These are phyloP conservation scores for Psilocybe tampanensis DNA, from an alignment of 768 basidiomycete genomes.

Conservation along the genomic window DNA sequence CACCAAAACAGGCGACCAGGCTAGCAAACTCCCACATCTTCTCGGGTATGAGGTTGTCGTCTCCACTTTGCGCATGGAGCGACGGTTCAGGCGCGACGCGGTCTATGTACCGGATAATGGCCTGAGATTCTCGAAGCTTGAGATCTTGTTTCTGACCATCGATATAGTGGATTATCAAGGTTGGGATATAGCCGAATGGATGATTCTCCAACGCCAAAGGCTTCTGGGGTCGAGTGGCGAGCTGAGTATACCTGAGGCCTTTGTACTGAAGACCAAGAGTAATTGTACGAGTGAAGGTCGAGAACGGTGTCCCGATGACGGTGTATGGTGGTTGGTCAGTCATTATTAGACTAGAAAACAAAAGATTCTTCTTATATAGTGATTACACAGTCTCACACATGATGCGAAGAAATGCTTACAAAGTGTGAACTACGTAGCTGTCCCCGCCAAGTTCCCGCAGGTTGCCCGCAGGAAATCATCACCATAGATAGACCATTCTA, in stretches of 20 bases:
- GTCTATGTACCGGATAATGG: conserved; percentile 34
- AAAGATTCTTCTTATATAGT: background rate
- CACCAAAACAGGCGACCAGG: conserved; percentile 31
- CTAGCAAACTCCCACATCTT: conserved; percentile 38
- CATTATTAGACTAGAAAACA: background rate
- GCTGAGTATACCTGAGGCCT: conserved; percentile 26
- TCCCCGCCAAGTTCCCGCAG: no score
- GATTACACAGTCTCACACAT: background rate
- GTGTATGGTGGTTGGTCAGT: conserved; percentile 21
- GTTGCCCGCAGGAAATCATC: no score
- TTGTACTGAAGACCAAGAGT: conserved; percentile 33
- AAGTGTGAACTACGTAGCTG: no score
- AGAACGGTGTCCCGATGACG: conserved; percentile 34
- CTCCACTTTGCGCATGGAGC: conserved; percentile 21
- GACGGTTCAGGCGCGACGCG: conserved; percentile 29
- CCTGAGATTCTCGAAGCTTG: conserved; percentile 34
- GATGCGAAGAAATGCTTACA: background rate
- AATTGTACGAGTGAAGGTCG: conserved; percentile 36
- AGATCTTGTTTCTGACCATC: conserved; percentile 22
- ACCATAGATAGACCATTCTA: no score
- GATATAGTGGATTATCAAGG: conserved; percentile 29
- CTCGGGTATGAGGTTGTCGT: conserved; percentile 24
- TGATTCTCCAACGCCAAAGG: conserved; percentile 25
- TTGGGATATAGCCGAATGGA: conserved; percentile 34
- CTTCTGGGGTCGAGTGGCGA: conserved; percentile 22